Percentiles rank a stretch among this genome's conserved stretches.
phyloP scores from a whole-genome alignment of 2,329 filamentous ascomycete genomes.

The Ampelomyces quisqualis region DNA sequence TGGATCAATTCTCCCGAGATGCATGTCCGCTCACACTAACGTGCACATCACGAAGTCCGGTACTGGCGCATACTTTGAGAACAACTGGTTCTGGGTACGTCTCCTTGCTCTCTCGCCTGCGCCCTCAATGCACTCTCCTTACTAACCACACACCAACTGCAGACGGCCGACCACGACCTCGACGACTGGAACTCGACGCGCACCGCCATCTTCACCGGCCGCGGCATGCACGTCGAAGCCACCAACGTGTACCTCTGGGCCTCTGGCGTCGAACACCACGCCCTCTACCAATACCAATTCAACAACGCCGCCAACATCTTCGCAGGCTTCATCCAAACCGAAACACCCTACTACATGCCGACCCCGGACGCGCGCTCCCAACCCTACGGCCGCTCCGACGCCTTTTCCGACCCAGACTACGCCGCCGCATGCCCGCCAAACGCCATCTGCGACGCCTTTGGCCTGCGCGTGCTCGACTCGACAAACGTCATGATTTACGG shows the following conservation, averaged over 20 bases:
- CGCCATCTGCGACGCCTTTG: constrained; percentile 55
- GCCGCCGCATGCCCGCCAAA: constrained; percentile 36
- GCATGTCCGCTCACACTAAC: constrained; percentile 67
- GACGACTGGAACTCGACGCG: constrained; percentile 72
- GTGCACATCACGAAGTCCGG: constrained; percentile 54
- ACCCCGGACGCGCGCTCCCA: constrained; percentile 68
- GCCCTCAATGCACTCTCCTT: constrained; percentile 3
- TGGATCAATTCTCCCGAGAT: constrained; percentile 61
- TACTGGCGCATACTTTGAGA: constrained; percentile 74
- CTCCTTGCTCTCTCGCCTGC: not conserved
- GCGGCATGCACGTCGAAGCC: constrained; percentile 74
- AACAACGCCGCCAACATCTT: constrained; percentile 75
- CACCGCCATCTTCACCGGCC: constrained; percentile 82
- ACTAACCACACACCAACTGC: constrained; percentile 2
- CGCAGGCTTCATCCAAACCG: constrained; percentile 81
- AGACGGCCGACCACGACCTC: constrained; percentile 83
- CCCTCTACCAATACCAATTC: constrained; percentile 80
- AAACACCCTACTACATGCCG: constrained; percentile 83
- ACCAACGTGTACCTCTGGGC: constrained; percentile 58
- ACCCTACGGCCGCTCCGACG: constrained; percentile 58
- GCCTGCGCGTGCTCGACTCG: constrained; percentile 61
- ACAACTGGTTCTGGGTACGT: constrained; percentile 78
- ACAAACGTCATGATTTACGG: constrained; percentile 62
- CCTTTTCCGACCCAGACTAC: constrained; percentile 71
- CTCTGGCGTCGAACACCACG: constrained; percentile 64